Percentiles rank a stretch among this genome's conserved stretches.
These are phyloP conservation scores for Galerina marginata DNA, from an alignment of 768 basidiomycete genomes.

Conservation along the genomic window DNA sequence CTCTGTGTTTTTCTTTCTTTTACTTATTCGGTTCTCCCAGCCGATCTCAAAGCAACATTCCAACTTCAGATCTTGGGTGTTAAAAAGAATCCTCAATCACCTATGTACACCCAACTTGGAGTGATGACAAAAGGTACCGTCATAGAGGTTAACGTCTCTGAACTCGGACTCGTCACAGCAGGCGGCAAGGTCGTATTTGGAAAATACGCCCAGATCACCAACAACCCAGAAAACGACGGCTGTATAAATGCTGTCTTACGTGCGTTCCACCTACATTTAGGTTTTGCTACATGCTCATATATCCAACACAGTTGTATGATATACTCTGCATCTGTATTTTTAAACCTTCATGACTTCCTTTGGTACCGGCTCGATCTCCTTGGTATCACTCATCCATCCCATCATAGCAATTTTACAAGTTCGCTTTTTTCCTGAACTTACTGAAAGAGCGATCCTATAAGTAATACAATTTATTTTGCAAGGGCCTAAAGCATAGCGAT, in stretches of 20 bases:
- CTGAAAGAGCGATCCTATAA: too few relatives aligned
- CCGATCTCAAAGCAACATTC: slow-evolving; percentile 98
- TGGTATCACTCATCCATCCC: too few relatives aligned
- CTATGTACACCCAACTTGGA: slow-evolving; percentile 95
- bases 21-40: slow-evolving; percentile 42
- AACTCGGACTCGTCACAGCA: slow-evolving; percentile 95
- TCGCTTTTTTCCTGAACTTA: too few relatives aligned
- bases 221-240: slow-evolving; percentile 96
- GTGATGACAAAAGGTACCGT: slow-evolving; percentile 99
- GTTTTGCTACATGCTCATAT: slow-evolving; percentile 4
- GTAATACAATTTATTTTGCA: too few relatives aligned
- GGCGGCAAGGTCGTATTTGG: slow-evolving; percentile 95
- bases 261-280: slow-evolving; percentile 45
- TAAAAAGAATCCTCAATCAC: slow-evolving; percentile 99
- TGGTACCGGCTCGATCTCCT: background rate
- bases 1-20: background rate
- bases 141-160: slow-evolving; percentile 98
- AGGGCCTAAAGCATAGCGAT: too few relatives aligned
- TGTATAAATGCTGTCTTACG: slow-evolving; percentile 94
- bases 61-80: slow-evolving; percentile 97
- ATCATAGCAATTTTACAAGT: too few relatives aligned
- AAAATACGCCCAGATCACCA: slow-evolving; percentile 93
- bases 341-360: background rate
- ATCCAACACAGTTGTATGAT: slow-evolving; percentile 33
- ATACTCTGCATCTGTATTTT: slow-evolving; percentile 15